These are phyloP conservation scores for Chamaecyparis obtusa DNA, from an alignment of 75 land plant species.

Conservation along the genomic window DNA sequence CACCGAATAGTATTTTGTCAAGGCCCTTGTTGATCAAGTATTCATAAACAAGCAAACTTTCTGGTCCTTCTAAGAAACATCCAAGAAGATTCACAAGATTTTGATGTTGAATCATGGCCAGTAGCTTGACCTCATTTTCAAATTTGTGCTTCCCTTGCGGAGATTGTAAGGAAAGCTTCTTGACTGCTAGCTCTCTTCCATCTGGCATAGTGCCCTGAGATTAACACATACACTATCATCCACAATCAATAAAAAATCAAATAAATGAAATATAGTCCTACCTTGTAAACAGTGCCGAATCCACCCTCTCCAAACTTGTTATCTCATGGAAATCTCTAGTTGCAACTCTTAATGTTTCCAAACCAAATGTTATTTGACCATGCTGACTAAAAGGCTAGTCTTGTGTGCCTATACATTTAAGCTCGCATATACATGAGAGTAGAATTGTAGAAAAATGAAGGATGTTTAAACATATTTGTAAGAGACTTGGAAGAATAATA, in stretches of 20 bases:
- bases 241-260: too few species aligned
- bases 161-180: conserved; percentile 13
- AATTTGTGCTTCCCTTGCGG: conserved; percentile 26
- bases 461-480: too few species aligned
- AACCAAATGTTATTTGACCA: neutral
- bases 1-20: conserved; percentile 14
- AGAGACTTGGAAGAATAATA: too few species aligned
- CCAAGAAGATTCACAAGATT: conserved; percentile 32
- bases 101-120: conserved; percentile 22
- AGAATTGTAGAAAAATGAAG: too few species aligned
- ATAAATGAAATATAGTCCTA: rapidly evolving
- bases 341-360: neutral
- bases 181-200: conserved; percentile 25
- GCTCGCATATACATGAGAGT: too few species aligned
- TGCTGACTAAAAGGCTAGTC: too few species aligned
- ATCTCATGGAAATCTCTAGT: neutral
- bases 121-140: conserved; percentile 16
- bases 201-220: conserved; percentile 19
- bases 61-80: conserved; percentile 13
- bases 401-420: too few species aligned
- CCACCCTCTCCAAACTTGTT: neutral
- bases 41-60: conserved; percentile 26
- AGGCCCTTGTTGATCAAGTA: conserved; percentile 22
- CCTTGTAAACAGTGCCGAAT: neutral
- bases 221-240: too few species aligned